Percentiles rank a stretch among this genome's conserved stretches.
Conservation (phyloP, 345 rosid species). For the Lepidium aucheri region DNA sequence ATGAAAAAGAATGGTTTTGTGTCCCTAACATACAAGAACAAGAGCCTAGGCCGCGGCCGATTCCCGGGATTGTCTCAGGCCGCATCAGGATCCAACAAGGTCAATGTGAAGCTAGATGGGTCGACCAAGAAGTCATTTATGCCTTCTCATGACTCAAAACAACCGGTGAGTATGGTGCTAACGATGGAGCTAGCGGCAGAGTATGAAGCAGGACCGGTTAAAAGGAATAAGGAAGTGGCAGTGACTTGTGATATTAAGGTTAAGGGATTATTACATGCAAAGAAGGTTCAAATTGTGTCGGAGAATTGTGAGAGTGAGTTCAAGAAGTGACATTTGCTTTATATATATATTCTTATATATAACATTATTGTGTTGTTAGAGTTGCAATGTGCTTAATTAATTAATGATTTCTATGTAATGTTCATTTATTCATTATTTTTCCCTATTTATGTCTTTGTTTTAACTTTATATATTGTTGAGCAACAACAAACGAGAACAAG, state of each 20-base stretch:
- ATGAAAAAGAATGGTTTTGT: slow-evolving; percentile 4
- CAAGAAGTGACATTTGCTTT: slow-evolving; percentile 12
- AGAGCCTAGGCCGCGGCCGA: slow-evolving; percentile 33
- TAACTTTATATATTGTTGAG: neutral
- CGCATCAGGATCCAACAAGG: slow-evolving; percentile 2
- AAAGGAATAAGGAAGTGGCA: slow-evolving; percentile 23
- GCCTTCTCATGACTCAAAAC: slow-evolving; percentile 18
- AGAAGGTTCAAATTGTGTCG: slow-evolving; percentile 31
- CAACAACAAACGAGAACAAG: slow-evolving; percentile 6
- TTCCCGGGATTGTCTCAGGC: slow-evolving; percentile 28
- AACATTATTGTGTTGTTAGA: slow-evolving; percentile 20
- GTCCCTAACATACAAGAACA: slow-evolving; percentile 28
- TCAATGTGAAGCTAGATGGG: slow-evolving; percentile 12
- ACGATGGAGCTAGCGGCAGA: slow-evolving; percentile 18
- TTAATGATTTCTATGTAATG: slow-evolving; percentile 7
- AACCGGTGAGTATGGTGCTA: slow-evolving; percentile 20
- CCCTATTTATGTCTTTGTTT: neutral
- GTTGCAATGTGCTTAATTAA: slow-evolving; percentile 9
- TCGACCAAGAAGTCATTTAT: slow-evolving; percentile 2
- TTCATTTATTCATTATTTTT: slow-evolving; percentile 8
- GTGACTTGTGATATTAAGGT: slow-evolving; percentile 50
- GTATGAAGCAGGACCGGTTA: slow-evolving; percentile 22
- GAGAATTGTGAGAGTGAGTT: slow-evolving; percentile 41
- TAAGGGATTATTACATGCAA: slow-evolving; percentile 26
- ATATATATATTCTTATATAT: neutral